Base-by-base conservation (phyloP, 2,329 filamentous ascomycete species). In the Coniochaeta sp. region DNA sequence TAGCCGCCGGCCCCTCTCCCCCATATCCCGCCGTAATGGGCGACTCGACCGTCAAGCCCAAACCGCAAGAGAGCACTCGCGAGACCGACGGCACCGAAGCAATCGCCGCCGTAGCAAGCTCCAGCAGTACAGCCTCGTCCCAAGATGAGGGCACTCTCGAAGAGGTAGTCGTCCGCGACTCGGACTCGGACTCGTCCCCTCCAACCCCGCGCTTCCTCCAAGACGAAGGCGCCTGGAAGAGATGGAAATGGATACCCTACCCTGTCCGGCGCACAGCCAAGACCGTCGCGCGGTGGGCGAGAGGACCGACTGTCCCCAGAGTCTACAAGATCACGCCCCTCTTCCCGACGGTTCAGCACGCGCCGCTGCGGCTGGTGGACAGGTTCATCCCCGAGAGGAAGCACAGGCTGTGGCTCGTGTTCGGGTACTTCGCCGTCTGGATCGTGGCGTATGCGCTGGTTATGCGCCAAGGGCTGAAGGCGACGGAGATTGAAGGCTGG, bases 361-460 rank as follows among this genome's bases (percentile, higher is more conserved):
- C 79, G 28, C 89, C 88, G 1, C 71, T 88, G 53, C 68, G 70
- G 42, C 67, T 89, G 38, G 63, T 90, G 52, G 79, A 89, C 56
- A 76, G 71, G 51, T 78, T 81, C 58, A 69, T 88, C 2, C 83
- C 85, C 0, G 77, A 77, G 53, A 69, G 68, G 55, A 78, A 71
- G 56, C 82, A 86, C 50, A 80, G 83, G 35, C 63, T 79, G n/a
- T 71, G 71, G 59, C 70, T 87, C 6, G 70, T 87, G 48, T 66
- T 82, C 40, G 67, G 74, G 31, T 86, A 83, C 56, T 79, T 87
- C 48, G 74, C 78, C 27, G 66, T 79, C 49, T 94, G 88, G 89
- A 67, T 89, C 14, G 63, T 88, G 48, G 76, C 79, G 0, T 92
- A 91, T 65, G 76, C 79, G 20, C 64, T 90, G 38, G 79, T 92